Evolutionary conservation across 2,329 filamentous ascomycete species (phyloP).

Genomic region (Tothia fuscella): DNA sequence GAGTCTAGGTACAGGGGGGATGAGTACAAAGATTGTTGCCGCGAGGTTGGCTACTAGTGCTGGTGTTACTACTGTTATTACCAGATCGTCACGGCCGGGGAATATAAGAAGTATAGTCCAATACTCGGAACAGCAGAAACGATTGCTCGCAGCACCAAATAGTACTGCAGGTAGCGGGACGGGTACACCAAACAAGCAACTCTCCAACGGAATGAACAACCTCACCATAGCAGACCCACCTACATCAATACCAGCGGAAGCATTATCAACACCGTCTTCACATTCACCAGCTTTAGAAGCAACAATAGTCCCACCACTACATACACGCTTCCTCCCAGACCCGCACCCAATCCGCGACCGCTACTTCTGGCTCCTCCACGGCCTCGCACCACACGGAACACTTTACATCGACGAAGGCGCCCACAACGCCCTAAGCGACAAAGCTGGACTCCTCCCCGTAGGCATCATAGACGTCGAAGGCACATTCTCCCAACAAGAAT

Average conservation of each 20-base stretch:
- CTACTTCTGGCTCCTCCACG: constrained; percentile 95
- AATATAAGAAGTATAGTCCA: constrained; percentile 81
- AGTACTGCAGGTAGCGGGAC: constrained; percentile 14
- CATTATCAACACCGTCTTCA: constrained; percentile 22
- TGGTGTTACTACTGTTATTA: constrained; percentile 92
- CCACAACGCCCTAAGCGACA: constrained; percentile 63
- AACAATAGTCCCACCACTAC: constrained; percentile 43
- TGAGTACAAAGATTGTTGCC: constrained; percentile 95
- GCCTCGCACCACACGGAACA: constrained; percentile 78
- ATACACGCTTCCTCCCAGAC: constrained; percentile 87
- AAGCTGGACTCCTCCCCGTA: constrained; percentile 78
- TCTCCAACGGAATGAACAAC: constrained; percentile 10
- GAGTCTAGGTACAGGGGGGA: constrained; percentile 81
- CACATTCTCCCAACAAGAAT: constrained; percentile 81
- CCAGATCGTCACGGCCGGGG: constrained; percentile 80
- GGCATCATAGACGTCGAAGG: constrained; percentile 88
- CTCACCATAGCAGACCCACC: constrained; percentile 13
- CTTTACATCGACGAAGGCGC: constrained; percentile 90
- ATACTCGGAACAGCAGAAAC: constrained; percentile 49
- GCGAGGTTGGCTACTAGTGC: constrained; percentile 85
- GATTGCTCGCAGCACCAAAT: constrained; percentile 12
- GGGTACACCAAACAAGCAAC: constrained; percentile 15
- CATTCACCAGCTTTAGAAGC: constrained; percentile 16
- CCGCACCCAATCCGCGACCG: constrained; percentile 77
- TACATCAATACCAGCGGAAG: constrained; percentile 17